Evolutionary conservation across 2,329 filamentous ascomycete genomes (phyloP).

Genomic region (Canariomyces notabilis): DNA sequence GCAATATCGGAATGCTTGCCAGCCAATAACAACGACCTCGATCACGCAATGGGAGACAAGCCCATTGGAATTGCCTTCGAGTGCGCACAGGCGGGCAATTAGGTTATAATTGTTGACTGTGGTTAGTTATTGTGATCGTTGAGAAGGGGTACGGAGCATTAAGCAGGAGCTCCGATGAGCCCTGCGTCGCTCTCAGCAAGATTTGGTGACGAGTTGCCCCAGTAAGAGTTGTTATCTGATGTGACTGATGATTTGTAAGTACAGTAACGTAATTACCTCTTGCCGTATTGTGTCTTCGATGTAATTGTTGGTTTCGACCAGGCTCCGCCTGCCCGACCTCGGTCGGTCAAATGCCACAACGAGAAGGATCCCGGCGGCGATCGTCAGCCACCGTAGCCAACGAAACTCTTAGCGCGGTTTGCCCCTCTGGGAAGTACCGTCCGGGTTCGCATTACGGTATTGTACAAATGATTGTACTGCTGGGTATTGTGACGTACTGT

Average conservation of each 20-base stretch:
- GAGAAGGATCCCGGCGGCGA: conserved; percentile 15
- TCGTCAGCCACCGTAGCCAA: conserved; percentile 13
- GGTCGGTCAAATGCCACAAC: too few species aligned
- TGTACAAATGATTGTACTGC: too few species aligned
- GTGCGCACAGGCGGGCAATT: background rate
- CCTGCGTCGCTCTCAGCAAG: too few species aligned
- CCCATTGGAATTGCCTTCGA: background rate
- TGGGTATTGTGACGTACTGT: too few species aligned
- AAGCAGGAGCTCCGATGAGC: too few species aligned
- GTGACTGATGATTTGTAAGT: too few species aligned
- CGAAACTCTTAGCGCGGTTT: conserved; percentile 13
- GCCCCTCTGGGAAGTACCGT: conserved; percentile 20
- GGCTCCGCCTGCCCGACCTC: conserved; percentile 20
- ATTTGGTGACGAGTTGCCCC: too few species aligned
- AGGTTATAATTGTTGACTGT: background rate
- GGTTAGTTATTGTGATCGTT: background rate
- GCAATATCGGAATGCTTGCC: conserved; percentile 3
- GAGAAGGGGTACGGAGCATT: too few species aligned
- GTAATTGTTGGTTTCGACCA: conserved; percentile 9
- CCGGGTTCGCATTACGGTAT: background rate
- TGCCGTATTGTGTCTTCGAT: background rate
- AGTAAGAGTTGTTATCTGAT: too few species aligned
- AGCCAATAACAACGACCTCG: background rate
- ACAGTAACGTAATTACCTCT: too few species aligned
- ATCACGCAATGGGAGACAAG: conserved; percentile 1